Percentiles rank a stretch among this genome's conserved stretches.
These are phyloP conservation scores for Rhodotorula sp. DNA, from an alignment of 1,284 basidiomycete species.

Conservation along the genomic window DNA sequence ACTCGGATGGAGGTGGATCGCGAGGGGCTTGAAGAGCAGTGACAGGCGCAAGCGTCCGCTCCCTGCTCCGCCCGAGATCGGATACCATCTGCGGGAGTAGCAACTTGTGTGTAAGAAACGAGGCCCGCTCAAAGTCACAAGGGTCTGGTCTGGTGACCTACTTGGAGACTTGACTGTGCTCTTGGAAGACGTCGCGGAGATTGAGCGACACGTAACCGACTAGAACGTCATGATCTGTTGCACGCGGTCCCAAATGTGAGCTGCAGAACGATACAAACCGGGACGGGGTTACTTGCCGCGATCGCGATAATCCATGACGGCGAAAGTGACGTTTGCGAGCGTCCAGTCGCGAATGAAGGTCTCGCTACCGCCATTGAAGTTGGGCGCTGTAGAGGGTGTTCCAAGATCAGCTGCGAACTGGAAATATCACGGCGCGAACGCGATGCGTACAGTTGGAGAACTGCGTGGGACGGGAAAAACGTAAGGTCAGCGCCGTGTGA, in stretches of 20 bases:
- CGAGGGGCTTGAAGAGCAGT: slow-evolving; percentile 37
- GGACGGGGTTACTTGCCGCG: slow-evolving; percentile 12
- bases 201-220: slow-evolving; percentile 32
- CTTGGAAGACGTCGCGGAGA: slow-evolving; percentile 20
- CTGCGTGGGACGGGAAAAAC: not conserved
- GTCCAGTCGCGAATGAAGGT: slow-evolving; percentile 35
- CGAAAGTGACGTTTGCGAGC: slow-evolving; percentile 23
- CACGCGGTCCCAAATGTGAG: not conserved
- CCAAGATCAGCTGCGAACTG: too few species aligned
- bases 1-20: slow-evolving; percentile 5
- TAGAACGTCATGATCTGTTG: slow-evolving; percentile 26
- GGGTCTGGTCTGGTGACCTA: too few species aligned
- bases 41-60: slow-evolving; percentile 34
- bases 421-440: too few species aligned
- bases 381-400: slow-evolving; percentile 13
- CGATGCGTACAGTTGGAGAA: slow-evolving; percentile 4
- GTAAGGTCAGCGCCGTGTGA: not conserved
- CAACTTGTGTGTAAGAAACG: not conserved
- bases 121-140: too few species aligned
- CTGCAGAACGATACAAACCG: not conserved
- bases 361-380: slow-evolving; percentile 35
- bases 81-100: slow-evolving; percentile 12
- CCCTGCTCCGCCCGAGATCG: slow-evolving; percentile 12
- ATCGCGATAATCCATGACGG: slow-evolving; percentile 39
- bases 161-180: slow-evolving; percentile 31